phyloP scores from a whole-genome alignment of 2,329 filamentous ascomycete genomes.

The Hypoxylon sp. region DNA sequence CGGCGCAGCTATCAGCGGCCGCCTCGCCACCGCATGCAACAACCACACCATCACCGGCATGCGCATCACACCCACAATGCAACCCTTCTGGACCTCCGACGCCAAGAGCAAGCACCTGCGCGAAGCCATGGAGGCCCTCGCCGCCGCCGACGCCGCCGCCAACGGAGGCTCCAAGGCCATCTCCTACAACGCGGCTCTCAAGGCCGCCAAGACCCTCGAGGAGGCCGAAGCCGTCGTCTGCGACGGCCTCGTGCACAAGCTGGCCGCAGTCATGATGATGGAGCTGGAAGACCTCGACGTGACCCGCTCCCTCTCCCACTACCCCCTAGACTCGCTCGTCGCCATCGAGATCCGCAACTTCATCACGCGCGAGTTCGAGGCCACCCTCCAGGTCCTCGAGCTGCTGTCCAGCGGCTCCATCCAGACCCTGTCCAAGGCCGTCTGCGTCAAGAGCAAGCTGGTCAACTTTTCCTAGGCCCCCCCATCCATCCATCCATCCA shows the following conservation, averaged over 20 bases:
- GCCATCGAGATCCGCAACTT: conserved; percentile 65
- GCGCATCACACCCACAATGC: conserved; percentile 59
- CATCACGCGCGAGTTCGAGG: conserved; percentile 63
- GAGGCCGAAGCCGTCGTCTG: conserved; percentile 61
- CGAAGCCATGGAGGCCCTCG: conserved; percentile 56
- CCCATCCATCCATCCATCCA: no score
- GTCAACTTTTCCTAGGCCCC: conserved; percentile 46
- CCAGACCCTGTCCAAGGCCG: conserved; percentile 60
- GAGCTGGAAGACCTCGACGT: conserved; percentile 63
- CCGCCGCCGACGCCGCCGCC: conserved; percentile 50
- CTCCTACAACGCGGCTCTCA: conserved; percentile 60
- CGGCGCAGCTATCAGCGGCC: conserved; percentile 62
- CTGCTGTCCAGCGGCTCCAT: conserved; percentile 65
- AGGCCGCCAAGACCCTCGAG: conserved; percentile 56
- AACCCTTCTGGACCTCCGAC: conserved; percentile 67
- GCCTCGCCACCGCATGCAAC: conserved; percentile 57
- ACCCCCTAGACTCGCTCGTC: conserved; percentile 62
- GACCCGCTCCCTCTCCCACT: conserved; percentile 56
- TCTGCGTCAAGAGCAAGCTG: conserved; percentile 62
- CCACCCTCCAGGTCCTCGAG: conserved; percentile 67
- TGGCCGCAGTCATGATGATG: conserved; percentile 63
- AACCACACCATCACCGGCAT: conserved; percentile 68
- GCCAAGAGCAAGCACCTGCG: conserved; percentile 66
- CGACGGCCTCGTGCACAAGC: conserved; percentile 61
- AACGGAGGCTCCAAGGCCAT: conserved; percentile 49